Percentiles rank a stretch among this genome's conserved stretches.
phyloP scores from a whole-genome alignment of 768 basidiomycete species.

The Termitomyces sp. region DNA sequence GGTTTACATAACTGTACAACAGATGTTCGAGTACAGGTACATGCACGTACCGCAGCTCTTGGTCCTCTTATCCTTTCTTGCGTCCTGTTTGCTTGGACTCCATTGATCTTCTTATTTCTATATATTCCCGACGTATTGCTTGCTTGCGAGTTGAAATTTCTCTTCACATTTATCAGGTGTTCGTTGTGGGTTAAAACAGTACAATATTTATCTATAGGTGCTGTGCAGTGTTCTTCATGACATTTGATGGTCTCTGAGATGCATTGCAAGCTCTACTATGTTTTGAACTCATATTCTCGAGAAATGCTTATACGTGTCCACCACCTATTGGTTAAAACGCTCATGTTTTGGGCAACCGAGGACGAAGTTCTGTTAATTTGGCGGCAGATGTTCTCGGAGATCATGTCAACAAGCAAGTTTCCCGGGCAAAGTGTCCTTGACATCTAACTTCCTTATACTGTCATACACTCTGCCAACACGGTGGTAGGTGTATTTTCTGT shows the following conservation, averaged over 20 bases:
- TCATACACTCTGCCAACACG: no score
- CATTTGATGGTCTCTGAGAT: not conserved
- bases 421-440: not conserved
- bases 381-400: no score
- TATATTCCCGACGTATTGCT: slow-evolving; percentile 1
- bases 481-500: not conserved
- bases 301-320: not conserved
- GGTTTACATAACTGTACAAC: slow-evolving; percentile 21
- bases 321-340: not conserved
- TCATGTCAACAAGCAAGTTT: not conserved
- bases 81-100: not conserved
- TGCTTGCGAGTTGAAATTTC: slow-evolving; percentile 12
- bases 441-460: no score
- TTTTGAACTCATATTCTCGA: not conserved
- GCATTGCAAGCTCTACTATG: no score
- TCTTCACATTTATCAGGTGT: not conserved
- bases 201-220: no score
- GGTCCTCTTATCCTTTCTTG: slow-evolving; percentile 2
- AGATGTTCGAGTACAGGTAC: slow-evolving; percentile 12
- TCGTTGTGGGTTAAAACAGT: slow-evolving; percentile 2
- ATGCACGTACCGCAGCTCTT: slow-evolving; percentile 5
- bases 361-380: not conserved
- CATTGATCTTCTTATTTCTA: slow-evolving; percentile 5
- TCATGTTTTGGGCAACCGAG: not conserved
- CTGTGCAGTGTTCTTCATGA: no score